Conservation (phyloP, 768 basidiomycete species). For the Russula brevipes region DNA sequence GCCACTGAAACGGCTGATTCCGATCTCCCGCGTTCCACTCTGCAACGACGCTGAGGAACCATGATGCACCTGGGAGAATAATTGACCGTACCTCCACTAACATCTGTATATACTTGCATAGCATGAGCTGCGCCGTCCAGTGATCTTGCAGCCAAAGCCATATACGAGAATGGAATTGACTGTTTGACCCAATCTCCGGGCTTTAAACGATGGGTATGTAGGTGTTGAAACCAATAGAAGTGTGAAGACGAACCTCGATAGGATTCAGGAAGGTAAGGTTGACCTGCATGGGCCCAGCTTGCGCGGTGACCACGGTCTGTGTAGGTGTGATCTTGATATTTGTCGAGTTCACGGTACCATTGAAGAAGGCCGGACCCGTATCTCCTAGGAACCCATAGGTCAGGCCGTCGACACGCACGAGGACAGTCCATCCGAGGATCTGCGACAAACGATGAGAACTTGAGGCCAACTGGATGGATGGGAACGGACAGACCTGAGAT, state of each 20-base stretch:
- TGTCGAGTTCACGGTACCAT: constrained; percentile 23
- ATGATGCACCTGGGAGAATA: neutral
- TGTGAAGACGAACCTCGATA: constrained; percentile 32
- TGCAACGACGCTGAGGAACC: neutral
- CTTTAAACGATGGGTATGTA: constrained; percentile 18
- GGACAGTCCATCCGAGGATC: constrained; percentile 17
- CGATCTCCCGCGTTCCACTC: constrained; percentile 29
- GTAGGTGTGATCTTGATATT: constrained; percentile 35
- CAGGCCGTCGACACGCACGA: constrained; percentile 11
- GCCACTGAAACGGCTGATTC: constrained; percentile 10
- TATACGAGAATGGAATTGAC: constrained; percentile 39
- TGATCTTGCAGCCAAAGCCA: constrained; percentile 31
- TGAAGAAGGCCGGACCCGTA: neutral
- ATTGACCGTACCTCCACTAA: constrained; percentile 33
- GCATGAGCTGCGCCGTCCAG: constrained; percentile 33
- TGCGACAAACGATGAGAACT: neutral
- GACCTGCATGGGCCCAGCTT: constrained; percentile 35
- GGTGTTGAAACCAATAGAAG: neutral
- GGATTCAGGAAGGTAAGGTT: constrained; percentile 38
- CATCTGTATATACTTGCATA: constrained; percentile 38
- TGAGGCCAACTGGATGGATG: neutral
- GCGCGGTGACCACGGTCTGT: constrained; percentile 31
- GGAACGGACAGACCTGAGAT: neutral
- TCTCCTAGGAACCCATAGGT: constrained; percentile 26
- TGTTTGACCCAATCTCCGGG: constrained; percentile 37